These are phyloP conservation scores for Yamadazyma sp. DNA, from an alignment of 1,139 yeast genomes.

Conservation along the genomic window DNA sequence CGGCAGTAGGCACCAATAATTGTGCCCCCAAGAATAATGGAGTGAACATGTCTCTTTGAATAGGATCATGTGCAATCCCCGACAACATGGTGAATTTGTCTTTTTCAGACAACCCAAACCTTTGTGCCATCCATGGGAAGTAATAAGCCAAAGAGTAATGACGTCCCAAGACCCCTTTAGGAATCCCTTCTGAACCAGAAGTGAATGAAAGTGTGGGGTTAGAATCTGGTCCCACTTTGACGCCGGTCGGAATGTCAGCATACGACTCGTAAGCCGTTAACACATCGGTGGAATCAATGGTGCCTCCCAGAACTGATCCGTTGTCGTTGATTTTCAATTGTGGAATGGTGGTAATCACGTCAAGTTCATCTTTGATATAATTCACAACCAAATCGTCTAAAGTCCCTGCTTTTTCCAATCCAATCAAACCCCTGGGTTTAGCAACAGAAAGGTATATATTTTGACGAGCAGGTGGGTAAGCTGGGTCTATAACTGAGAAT, in stretches of 20 bases:
- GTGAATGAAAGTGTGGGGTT: constrained; percentile 96
- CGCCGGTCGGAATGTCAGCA: constrained; percentile 69
- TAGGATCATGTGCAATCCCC: constrained; percentile 99
- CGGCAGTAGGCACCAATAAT: constrained; percentile 88
- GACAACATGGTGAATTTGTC: constrained; percentile 96
- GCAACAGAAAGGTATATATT: constrained; percentile 91
- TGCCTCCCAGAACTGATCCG: constrained; percentile 72
- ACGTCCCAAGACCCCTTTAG: constrained; percentile 98
- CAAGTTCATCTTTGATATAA: constrained; percentile 69
- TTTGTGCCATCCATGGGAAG: constrained; percentile 97
- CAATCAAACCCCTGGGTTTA: constrained; percentile 86
- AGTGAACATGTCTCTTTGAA: constrained; percentile 98
- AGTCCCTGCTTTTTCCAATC: constrained; percentile 84
- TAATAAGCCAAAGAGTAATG: constrained; percentile 95
- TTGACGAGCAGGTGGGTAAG: constrained; percentile 98
- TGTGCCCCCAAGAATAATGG: constrained; percentile 96
- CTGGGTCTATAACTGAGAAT: constrained; percentile 97
- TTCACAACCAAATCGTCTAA: constrained; percentile 75
- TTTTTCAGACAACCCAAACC: constrained; percentile 70
- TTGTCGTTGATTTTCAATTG: constrained; percentile 74
- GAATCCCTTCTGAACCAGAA: constrained; percentile 98
- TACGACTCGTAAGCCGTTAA: constrained; percentile 47
- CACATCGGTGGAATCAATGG: constrained; percentile 42
- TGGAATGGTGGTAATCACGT: constrained; percentile 72
- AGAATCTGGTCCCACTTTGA: constrained; percentile 95